phyloP scores from a whole-genome alignment of 306 rosid species.

The Echinosophora koreensis region DNA sequence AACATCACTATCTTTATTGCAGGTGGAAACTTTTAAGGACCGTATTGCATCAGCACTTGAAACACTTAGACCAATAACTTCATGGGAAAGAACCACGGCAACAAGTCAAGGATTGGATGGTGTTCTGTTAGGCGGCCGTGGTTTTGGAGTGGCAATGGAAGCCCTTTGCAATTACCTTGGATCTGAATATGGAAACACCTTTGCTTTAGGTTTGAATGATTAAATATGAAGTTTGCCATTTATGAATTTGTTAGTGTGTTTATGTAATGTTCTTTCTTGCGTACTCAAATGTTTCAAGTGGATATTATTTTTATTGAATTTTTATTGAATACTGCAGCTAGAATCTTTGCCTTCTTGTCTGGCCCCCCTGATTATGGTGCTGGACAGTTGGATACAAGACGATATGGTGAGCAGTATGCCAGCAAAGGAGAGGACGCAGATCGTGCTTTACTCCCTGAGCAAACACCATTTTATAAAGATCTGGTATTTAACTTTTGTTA shows the following conservation, averaged over 20 bases:
- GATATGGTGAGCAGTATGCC: constrained; percentile 98
- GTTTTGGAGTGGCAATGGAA: constrained; percentile 96
- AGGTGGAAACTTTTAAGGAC: constrained; percentile 96
- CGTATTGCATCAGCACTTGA: constrained; percentile 94
- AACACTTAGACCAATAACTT: constrained; percentile 91
- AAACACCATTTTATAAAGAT: constrained; percentile 94
- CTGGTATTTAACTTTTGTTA: constrained; percentile 61
- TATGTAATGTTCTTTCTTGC: constrained; percentile 17
- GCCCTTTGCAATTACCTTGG: constrained; percentile 91
- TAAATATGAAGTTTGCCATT: constrained; percentile 40
- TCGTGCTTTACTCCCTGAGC: constrained; percentile 96
- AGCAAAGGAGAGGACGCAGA: constrained; percentile 99
- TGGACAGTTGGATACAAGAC: constrained; percentile 91
- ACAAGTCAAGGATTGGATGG: constrained; percentile 94
- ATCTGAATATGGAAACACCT: constrained; percentile 95
- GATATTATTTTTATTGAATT: constrained; percentile 52
- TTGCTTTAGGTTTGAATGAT: constrained; percentile 81
- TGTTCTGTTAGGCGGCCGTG: constrained; percentile 92
- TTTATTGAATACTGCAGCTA: constrained; percentile 71
- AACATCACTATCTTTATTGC: constrained; percentile 44
- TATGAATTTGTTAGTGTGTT: constrained; percentile 32
- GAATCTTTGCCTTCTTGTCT: constrained; percentile 88
- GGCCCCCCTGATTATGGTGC: constrained; percentile 99
- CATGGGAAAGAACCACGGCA: constrained; percentile 96
- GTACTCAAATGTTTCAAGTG: constrained; percentile 41